Percentiles rank a stretch among this genome's conserved stretches.
phyloP scores from a whole-genome alignment of 2,329 filamentous ascomycete species.

The Chalaropsis ovoidea region DNA sequence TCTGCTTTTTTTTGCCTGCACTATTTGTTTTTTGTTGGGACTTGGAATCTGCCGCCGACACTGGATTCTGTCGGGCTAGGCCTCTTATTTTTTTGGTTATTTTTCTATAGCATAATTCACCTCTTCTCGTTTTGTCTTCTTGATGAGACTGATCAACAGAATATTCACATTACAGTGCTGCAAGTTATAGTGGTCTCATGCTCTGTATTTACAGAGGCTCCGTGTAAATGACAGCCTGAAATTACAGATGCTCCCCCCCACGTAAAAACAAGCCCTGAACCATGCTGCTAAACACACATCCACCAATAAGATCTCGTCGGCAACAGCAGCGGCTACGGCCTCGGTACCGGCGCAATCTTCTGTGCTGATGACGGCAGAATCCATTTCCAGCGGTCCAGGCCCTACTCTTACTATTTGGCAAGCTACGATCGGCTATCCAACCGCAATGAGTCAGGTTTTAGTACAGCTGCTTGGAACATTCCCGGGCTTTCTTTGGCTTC shows the following conservation, averaged over 20 bases:
- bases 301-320: too few relatives aligned
- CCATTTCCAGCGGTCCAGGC: neutral
- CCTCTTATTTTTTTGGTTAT: neutral
- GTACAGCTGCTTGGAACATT: neutral
- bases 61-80: conserved; percentile 7
- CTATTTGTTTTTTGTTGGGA: neutral
- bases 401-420: too few relatives aligned
- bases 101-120: neutral
- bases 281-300: too few relatives aligned
- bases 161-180: neutral
- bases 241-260: too few relatives aligned
- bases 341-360: neutral
- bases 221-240: too few relatives aligned
- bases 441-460: neutral
- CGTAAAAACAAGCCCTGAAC: too few relatives aligned
- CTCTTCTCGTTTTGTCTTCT: neutral
- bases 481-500: neutral
- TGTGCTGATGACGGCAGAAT: conserved; percentile 3
- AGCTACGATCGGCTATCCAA: neutral
- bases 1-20: neutral
- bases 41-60: conserved; percentile 9
- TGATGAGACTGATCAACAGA: neutral
- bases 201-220: too few relatives aligned
- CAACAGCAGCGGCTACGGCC: neutral
- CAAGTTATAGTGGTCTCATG: neutral